These are phyloP conservation scores for Fraxinus quadrangulata DNA, from an alignment of 257 asterid genomes.

Conservation along the genomic window DNA sequence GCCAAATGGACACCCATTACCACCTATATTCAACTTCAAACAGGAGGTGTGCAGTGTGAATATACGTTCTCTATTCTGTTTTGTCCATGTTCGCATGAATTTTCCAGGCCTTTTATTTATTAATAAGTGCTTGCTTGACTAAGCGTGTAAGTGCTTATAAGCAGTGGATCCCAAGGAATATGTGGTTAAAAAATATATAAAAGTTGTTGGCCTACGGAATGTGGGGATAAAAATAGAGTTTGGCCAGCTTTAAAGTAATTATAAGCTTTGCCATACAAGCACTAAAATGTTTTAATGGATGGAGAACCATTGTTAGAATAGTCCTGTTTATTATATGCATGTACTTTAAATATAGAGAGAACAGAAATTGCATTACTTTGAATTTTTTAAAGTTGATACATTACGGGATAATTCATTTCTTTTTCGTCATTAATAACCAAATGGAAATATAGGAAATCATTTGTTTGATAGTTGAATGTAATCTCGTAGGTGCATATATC, in stretches of 20 bases:
- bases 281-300: not conserved
- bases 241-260: too few species aligned
- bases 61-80: not conserved
- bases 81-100: not conserved
- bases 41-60: conserved; percentile 67
- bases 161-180: too few species aligned
- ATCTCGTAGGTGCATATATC: not conserved
- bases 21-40: conserved; percentile 85
- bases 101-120: not conserved
- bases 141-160: too few species aligned
- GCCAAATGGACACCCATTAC: conserved; percentile 87
- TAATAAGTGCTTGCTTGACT: too few species aligned
- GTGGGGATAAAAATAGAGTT: too few species aligned
- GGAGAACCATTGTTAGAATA: not conserved
- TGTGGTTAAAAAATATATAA: too few species aligned
- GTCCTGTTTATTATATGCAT: not conserved
- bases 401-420: not conserved
- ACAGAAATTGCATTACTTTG: too few species aligned
- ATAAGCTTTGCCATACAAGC: too few species aligned
- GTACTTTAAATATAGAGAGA: too few species aligned
- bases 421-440: not conserved
- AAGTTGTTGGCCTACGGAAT: too few species aligned
- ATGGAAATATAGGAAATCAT: not conserved
- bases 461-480: too few species aligned
- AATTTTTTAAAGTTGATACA: not conserved